Evolutionary conservation across 495 filamentous ascomycete genomes (phyloP).

Genomic region (Mytilinidion resinicola): DNA sequence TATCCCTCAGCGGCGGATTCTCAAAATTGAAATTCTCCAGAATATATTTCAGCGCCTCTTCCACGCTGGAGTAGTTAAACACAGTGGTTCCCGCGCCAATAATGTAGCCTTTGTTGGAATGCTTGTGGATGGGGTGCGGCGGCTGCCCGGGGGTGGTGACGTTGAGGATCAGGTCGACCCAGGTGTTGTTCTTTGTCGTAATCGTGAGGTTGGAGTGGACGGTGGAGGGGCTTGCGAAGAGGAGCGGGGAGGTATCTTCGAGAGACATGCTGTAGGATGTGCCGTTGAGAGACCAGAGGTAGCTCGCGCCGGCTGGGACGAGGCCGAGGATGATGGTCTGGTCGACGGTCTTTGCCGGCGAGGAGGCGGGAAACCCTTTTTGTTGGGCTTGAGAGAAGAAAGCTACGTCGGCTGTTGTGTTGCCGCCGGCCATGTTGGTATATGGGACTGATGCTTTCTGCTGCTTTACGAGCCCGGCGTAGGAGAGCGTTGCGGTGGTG

Average conservation of each 20-base stretch:
- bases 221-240: slow-evolving; percentile 41
- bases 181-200: slow-evolving; percentile 43
- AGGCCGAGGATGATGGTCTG: slow-evolving; percentile 39
- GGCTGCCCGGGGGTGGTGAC: slow-evolving; percentile 39
- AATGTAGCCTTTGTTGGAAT: slow-evolving; percentile 53
- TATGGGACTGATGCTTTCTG: slow-evolving; percentile 33
- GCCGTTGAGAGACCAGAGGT: slow-evolving; percentile 45
- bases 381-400: slow-evolving; percentile 36
- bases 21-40: slow-evolving; percentile 51
- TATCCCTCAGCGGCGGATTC: slow-evolving; percentile 49
- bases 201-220: slow-evolving; percentile 38
- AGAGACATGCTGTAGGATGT: slow-evolving; percentile 29
- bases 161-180: slow-evolving; percentile 53
- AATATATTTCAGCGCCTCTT: slow-evolving; percentile 43
- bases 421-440: slow-evolving; percentile 39
- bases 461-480: slow-evolving; percentile 29
- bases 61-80: slow-evolving; percentile 48
- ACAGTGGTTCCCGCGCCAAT: slow-evolving; percentile 46
- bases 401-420: slow-evolving; percentile 35
- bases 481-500: slow-evolving; percentile 34
- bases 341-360: slow-evolving; percentile 40
- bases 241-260: slow-evolving; percentile 36
- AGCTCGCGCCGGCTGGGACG: slow-evolving; percentile 39
- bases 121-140: slow-evolving; percentile 57
- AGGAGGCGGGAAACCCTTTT: slow-evolving; percentile 39